phyloP scores from a whole-genome alignment of 192 early-diverging fungal species.

The Gonapodya prolifera region DNA sequence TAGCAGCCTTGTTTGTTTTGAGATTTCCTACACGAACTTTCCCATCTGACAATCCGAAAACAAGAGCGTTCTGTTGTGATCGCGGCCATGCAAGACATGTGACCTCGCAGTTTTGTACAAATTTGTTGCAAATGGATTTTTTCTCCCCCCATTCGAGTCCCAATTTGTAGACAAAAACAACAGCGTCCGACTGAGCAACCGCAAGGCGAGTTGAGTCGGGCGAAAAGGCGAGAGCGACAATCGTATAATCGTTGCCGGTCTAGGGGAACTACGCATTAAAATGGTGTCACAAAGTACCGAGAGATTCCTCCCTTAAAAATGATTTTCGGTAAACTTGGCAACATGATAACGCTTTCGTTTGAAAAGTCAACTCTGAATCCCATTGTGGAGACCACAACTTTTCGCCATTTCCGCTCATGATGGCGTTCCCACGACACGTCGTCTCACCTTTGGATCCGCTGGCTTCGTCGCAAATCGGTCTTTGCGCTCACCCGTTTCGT shows the following conservation, averaged over 20 bases:
- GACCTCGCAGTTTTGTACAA: constrained; percentile 47
- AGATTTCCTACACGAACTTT: constrained; percentile 46
- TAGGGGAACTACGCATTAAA: background rate
- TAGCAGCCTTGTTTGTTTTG: constrained; percentile 55
- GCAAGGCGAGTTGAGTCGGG: constrained; percentile 49
- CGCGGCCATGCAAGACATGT: constrained; percentile 47
- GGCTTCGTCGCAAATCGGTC: constrained; percentile 52
- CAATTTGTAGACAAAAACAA: constrained; percentile 52
- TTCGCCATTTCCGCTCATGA: no score
- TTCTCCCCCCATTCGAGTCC: constrained; percentile 58
- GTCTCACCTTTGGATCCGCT: constrained; percentile 40
- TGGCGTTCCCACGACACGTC: no score
- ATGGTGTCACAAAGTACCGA: no score
- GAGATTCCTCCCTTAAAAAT: background rate
- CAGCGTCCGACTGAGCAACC: constrained; percentile 44
- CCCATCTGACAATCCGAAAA: constrained; percentile 48
- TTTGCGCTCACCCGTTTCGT: constrained; percentile 54
- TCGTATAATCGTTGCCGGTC: constrained; percentile 15
- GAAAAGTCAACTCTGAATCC: no score
- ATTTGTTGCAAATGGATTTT: constrained; percentile 53
- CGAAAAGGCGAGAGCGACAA: constrained; percentile 38
- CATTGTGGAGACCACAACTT: no score
- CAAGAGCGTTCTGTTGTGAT: constrained; percentile 44
- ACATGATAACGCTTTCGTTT: background rate
- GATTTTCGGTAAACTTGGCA: background rate